phyloP scores from a whole-genome alignment of 2,329 filamentous ascomycete species.

The Ambrosiella beaveri region DNA sequence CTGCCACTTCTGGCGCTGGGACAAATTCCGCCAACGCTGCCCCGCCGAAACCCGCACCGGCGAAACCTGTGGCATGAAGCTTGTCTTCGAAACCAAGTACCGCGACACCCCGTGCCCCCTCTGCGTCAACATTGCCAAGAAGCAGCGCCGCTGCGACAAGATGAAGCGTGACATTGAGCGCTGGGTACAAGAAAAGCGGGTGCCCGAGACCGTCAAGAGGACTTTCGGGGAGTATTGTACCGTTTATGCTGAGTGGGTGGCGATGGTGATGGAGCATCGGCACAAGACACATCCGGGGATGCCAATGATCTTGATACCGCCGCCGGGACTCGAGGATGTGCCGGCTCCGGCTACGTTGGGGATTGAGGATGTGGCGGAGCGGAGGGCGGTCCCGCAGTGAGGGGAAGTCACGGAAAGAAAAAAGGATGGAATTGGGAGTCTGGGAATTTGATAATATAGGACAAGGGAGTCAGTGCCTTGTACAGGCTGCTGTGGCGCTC shows the following conservation, averaged over 20 bases:
- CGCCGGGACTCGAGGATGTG: too few species aligned
- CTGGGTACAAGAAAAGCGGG: constrained; percentile 62
- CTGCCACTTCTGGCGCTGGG: constrained; percentile 91
- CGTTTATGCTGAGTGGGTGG: constrained; percentile 42
- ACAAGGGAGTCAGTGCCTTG: too few species aligned
- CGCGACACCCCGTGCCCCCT: constrained; percentile 56
- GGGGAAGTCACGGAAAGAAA: too few species aligned
- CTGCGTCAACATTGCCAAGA: constrained; percentile 80
- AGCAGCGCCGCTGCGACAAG: constrained; percentile 56
- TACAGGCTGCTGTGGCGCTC: too few species aligned
- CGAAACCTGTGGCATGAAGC: constrained; percentile 88
- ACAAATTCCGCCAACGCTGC: constrained; percentile 82
- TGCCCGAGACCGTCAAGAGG: constrained; percentile 53
- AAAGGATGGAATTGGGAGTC: too few species aligned
- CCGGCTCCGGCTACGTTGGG: too few species aligned
- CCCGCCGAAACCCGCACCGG: constrained; percentile 88
- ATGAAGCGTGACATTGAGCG: constrained; percentile 58
- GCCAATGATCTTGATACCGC: background rate
- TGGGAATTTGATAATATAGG: too few species aligned
- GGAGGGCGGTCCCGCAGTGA: too few species aligned
- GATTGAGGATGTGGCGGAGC: too few species aligned
- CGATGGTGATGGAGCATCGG: constrained; percentile 16
- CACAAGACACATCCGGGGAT: background rate
- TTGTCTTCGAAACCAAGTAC: constrained; percentile 58
- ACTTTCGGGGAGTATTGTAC: constrained; percentile 52